Percentiles rank a stretch among this genome's conserved stretches.
Conservation (phyloP, 2,329 filamentous ascomycete species). For the Diaporthe aspalathi region DNA sequence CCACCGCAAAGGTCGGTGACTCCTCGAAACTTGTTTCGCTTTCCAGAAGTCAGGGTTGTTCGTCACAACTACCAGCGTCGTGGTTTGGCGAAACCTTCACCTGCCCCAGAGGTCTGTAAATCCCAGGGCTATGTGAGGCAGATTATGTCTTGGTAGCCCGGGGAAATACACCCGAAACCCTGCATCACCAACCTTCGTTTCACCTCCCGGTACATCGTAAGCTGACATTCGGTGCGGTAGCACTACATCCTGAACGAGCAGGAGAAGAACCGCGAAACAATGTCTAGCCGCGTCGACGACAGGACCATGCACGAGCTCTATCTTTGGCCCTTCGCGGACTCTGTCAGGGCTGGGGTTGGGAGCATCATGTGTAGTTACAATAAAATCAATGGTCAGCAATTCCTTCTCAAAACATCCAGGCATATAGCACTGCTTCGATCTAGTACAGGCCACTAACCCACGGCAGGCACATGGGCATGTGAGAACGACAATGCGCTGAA, state of each 20-base stretch:
- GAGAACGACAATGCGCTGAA: conserved; percentile 72
- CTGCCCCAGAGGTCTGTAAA: background rate
- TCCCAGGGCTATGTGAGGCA: background rate
- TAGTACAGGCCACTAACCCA: background rate
- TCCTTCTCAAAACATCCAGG: too few relatives aligned
- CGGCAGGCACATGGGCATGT: conserved; percentile 68
- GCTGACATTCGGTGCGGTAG: conserved; percentile 29
- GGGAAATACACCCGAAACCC: background rate
- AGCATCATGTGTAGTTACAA: conserved; percentile 81
- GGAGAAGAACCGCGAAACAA: conserved; percentile 66
- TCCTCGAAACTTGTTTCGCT: background rate
- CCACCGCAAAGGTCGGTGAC: conserved; percentile 55
- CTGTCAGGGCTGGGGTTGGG: conserved; percentile 73
- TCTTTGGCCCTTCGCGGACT: conserved; percentile 76
- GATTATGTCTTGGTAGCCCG: background rate
- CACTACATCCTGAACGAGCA: conserved; percentile 79
- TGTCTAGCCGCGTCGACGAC: conserved; percentile 71
- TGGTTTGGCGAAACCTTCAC: background rate
- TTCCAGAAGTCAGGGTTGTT: background rate
- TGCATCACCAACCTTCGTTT: background rate
- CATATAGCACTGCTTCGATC: background rate
- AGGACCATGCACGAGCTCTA: conserved; percentile 71
- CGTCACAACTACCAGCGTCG: too few relatives aligned
- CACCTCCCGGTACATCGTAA: background rate
- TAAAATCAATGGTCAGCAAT: conserved; percentile 68